Evolutionary conservation across 345 rosid species (phyloP).

Genomic region (Brassica nigra): DNA sequence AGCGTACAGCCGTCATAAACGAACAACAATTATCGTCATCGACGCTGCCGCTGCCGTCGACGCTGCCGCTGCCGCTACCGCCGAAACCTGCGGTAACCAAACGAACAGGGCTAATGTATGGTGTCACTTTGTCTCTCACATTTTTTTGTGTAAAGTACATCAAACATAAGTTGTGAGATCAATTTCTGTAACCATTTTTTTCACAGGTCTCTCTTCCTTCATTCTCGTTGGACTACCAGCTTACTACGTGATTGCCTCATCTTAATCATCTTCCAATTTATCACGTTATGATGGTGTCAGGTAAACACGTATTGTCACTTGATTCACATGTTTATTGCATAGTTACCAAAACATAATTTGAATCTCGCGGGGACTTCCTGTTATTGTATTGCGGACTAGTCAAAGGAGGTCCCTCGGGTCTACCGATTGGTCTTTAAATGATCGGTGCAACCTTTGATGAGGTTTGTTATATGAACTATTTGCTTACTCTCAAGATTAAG

Average conservation of each 20-base stretch:
- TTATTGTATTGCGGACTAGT: constrained; percentile 85
- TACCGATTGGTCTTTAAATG: constrained; percentile 96
- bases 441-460: constrained; percentile 84
- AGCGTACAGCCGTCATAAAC: too few relatives aligned
- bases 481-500: background rate
- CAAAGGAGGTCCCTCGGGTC: constrained; percentile 64
- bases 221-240: constrained; percentile 92
- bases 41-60: too few relatives aligned
- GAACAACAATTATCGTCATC: too few relatives aligned
- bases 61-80: too few relatives aligned
- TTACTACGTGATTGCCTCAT: constrained; percentile 83
- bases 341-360: background rate
- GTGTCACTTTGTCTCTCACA: constrained; percentile 63
- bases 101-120: too few relatives aligned
- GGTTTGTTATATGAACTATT: constrained; percentile 44
- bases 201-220: constrained; percentile 81
- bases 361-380: constrained; percentile 81
- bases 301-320: constrained; percentile 37
- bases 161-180: constrained; percentile 1
- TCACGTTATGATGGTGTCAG: constrained; percentile 93
- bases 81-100: too few relatives aligned
- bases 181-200: background rate
- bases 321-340: background rate
- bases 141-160: background rate
- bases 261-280: constrained; percentile 86